These are phyloP conservation scores for Apostasia shenzhenica DNA, from an alignment of 106 monocot species.

Conservation along the genomic window DNA sequence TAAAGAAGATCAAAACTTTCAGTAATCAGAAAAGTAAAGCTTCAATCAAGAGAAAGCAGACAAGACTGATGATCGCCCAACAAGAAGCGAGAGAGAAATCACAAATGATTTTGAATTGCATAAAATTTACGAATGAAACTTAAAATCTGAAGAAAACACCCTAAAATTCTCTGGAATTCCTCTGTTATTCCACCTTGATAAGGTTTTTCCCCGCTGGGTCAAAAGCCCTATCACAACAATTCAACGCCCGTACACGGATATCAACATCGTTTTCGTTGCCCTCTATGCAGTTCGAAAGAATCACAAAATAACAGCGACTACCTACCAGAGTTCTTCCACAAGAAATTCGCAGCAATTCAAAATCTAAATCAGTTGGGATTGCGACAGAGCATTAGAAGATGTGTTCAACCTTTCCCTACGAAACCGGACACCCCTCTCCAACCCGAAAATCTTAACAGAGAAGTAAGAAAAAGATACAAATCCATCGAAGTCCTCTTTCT, in stretches of 20 bases:
- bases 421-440: not conserved
- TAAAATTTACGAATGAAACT: too few relatives aligned
- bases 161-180: not conserved
- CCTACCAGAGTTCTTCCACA: not conserved
- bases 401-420: not conserved
- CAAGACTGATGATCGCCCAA: too few relatives aligned
- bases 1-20: not conserved
- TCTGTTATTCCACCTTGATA: not conserved
- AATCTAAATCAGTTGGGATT: not conserved
- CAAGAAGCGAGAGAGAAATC: too few relatives aligned
- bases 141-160: too few relatives aligned
- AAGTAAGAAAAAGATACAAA: not conserved
- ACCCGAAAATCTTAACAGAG: not conserved
- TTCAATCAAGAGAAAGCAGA: too few relatives aligned
- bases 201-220: not conserved
- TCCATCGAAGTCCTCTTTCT: too few relatives aligned
- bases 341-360: not conserved
- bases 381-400: not conserved
- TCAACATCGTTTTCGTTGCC: too few relatives aligned
- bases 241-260: not conserved
- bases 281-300: too few relatives aligned
- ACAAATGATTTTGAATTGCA: too few relatives aligned
- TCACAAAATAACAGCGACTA: too few relatives aligned
- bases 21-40: not conserved
- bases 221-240: not conserved